Evolutionary conservation across 2,329 filamentous ascomycete genomes (phyloP).

Genomic region (Lachnum nothofagi): DNA sequence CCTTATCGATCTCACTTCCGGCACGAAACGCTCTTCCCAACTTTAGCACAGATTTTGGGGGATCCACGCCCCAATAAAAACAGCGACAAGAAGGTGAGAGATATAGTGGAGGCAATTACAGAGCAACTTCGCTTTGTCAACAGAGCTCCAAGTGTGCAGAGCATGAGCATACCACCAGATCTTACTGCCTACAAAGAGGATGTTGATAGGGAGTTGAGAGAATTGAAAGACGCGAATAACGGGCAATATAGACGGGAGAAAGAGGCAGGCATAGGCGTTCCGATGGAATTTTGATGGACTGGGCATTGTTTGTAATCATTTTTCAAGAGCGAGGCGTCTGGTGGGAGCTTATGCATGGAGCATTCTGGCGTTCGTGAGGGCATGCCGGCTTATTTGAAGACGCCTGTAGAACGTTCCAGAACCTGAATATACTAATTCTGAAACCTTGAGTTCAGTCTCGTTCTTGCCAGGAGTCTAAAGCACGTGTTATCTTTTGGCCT

Average conservation of each 20-base stretch:
- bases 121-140: constrained; percentile 85
- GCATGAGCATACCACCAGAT: constrained; percentile 73
- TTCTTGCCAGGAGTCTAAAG: too few relatives aligned
- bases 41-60: constrained; percentile 65
- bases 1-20: constrained; percentile 87
- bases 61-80: constrained; percentile 72
- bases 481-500: too few relatives aligned
- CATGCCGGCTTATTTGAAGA: not conserved
- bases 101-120: constrained; percentile 70
- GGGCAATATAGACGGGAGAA: constrained; percentile 47
- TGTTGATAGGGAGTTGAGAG: constrained; percentile 62
- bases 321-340: constrained; percentile 13
- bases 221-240: constrained; percentile 57
- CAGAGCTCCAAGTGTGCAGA: constrained; percentile 81
- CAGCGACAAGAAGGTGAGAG: constrained; percentile 66
- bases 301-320: not conserved
- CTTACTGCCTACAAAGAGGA: constrained; percentile 63
- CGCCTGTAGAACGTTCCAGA: too few relatives aligned
- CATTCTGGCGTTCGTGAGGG: not conserved
- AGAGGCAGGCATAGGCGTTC: constrained; percentile 53
- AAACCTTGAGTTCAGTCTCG: too few relatives aligned
- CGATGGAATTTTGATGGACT: constrained; percentile 45
- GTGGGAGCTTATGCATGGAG: not conserved
- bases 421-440: too few relatives aligned
- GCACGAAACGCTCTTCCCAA: constrained; percentile 80